phyloP scores from a whole-genome alignment of 169 alveolate species.

The Plasmodium cynomolgi region DNA sequence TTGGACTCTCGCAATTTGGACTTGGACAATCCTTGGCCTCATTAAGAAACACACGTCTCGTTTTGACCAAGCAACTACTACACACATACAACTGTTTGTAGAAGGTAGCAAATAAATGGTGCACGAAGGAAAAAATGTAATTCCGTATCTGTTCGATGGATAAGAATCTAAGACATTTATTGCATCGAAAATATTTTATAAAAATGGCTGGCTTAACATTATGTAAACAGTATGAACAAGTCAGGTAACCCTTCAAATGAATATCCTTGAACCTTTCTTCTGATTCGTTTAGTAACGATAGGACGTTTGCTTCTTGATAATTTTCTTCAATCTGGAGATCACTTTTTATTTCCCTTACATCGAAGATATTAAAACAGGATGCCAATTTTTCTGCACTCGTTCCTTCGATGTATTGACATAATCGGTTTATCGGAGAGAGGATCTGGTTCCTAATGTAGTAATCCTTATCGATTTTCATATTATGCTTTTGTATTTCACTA shows the following conservation, averaged over 20 bases:
- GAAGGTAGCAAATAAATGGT: conserved; percentile 45
- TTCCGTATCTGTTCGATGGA: conserved; percentile 56
- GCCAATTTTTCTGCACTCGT: conserved; percentile 86
- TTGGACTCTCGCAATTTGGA: conserved; percentile 66
- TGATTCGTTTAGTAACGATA: conserved; percentile 53
- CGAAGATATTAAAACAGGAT: conserved; percentile 57
- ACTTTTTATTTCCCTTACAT: conserved; percentile 65
- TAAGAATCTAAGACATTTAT: conserved; percentile 12
- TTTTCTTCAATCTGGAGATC: conserved; percentile 46
- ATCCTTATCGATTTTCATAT: conserved; percentile 87
- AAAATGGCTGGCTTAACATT: conserved; percentile 59
- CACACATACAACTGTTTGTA: conserved; percentile 66
- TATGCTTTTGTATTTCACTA: conserved; percentile 88
- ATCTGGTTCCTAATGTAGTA: conserved; percentile 95
- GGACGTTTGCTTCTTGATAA: conserved; percentile 52
- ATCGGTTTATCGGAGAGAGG: conserved; percentile 92
- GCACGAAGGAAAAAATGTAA: conserved; percentile 46
- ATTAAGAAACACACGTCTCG: conserved; percentile 76
- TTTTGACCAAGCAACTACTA: conserved; percentile 38
- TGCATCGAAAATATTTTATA: conserved; percentile 69
- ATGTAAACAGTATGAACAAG: conserved; percentile 32
- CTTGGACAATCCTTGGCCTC: conserved; percentile 77
- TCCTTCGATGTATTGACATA: conserved; percentile 93
- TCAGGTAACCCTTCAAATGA: conserved; percentile 61
- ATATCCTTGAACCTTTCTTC: conserved; percentile 67